Evolutionary conservation across 164 flowering plant genomes (phyloP).

Genomic region (Magnolia sinica): DNA sequence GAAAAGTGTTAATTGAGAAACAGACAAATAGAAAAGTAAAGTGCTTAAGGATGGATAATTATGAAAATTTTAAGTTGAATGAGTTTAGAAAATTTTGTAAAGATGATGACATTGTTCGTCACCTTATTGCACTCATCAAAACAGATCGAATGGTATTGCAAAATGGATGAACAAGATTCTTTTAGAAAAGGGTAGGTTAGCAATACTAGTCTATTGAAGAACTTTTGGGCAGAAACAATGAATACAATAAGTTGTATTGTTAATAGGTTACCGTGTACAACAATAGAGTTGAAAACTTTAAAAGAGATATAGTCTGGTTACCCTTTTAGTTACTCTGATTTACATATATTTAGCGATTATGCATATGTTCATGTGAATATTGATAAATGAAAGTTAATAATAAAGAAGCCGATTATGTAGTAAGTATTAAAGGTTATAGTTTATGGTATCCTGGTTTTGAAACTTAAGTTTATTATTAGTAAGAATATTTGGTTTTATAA

Average conservation of each 20-base stretch:
- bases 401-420: background rate
- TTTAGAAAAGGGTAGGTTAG: background rate
- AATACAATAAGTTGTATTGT: slow-evolving; percentile 1
- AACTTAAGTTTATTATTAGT: slow-evolving; percentile 1
- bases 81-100: background rate
- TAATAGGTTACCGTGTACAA: background rate
- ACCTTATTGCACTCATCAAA: background rate
- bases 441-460: slow-evolving; percentile 2
- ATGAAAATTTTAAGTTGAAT: background rate
- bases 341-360: slow-evolving; percentile 6
- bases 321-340: slow-evolving; percentile 2
- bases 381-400: background rate
- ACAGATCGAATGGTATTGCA: background rate
- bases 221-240: slow-evolving; percentile 4
- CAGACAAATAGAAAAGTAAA: background rate
- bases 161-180: background rate
- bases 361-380: slow-evolving; percentile 11
- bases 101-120: background rate
- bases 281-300: background rate
- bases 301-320: slow-evolving; percentile 5
- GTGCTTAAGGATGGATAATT: background rate
- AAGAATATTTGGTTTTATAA: background rate
- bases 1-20: background rate
- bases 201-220: background rate
- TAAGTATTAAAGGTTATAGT: background rate